Evolutionary conservation across 768 basidiomycete species (phyloP).

Genomic region (Tulasnella sp.): DNA sequence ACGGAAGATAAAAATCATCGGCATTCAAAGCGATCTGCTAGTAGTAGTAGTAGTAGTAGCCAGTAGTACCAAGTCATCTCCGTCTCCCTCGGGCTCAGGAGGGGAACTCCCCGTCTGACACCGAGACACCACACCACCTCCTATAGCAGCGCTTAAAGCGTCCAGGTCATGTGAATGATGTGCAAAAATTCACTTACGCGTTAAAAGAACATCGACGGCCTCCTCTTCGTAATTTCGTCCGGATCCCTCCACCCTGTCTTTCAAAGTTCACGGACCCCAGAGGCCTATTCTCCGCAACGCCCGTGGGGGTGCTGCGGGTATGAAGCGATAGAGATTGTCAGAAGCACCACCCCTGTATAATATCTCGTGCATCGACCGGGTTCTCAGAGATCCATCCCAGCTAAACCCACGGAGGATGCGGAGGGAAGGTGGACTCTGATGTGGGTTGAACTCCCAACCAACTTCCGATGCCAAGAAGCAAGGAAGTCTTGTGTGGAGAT

Average conservation of each 20-base stretch:
- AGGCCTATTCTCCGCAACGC: not conserved
- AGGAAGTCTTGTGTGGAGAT: not conserved
- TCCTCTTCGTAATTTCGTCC: not conserved
- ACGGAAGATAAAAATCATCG: not conserved
- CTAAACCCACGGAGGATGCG: not conserved
- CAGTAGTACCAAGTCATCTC: not conserved
- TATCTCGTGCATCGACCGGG: not conserved
- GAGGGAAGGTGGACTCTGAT: not conserved
- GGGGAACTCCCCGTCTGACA: not conserved
- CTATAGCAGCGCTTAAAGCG: not conserved
- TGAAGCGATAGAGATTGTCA: not conserved
- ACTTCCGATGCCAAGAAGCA: not conserved
- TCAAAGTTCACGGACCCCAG: not conserved
- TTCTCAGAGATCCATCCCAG: not conserved
- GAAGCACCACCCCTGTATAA: not conserved
- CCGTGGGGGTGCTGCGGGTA: not conserved
- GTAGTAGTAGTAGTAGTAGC: not conserved
- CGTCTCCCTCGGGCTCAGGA: not conserved
- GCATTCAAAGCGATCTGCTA: not conserved
- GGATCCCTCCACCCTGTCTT: not conserved
- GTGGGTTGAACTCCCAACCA: not conserved
- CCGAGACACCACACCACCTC: not conserved
- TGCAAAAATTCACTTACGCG: not conserved
- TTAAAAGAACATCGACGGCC: not conserved
- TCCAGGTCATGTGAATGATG: not conserved